phyloP scores from a whole-genome alignment of 2,329 filamentous ascomycete species.

The Balansia obtecta region DNA sequence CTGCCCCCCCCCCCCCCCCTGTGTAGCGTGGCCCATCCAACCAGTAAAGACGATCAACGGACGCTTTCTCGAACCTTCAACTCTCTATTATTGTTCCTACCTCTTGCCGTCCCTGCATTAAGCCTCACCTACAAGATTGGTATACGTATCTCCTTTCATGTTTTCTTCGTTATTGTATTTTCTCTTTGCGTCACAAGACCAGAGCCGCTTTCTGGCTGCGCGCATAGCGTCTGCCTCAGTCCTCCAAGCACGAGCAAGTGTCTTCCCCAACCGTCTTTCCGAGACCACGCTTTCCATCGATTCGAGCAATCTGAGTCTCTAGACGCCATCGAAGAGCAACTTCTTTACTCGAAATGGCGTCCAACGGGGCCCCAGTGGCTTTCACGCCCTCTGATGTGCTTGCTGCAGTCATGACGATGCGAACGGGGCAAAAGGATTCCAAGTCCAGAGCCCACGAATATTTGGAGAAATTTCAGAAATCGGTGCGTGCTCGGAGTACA shows the following conservation, averaged over 20 bases:
- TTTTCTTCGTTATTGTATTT: not conserved
- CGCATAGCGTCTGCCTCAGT: not conserved
- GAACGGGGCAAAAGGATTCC: conserved; percentile 65
- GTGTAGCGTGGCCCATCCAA: not conserved
- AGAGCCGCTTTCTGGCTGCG: not conserved
- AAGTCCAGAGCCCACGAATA: conserved; percentile 89
- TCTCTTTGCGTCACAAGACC: not conserved
- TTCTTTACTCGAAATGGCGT: conserved; percentile 43
- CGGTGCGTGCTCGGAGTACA: conserved; percentile 39
- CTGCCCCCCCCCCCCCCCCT: too few relatives aligned
- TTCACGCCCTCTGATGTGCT: conserved; percentile 69
- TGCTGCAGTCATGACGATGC: conserved; percentile 83
- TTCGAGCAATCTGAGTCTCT: not conserved
- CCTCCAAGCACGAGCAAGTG: not conserved
- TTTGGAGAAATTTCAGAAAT: conserved; percentile 94
- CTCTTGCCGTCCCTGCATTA: not conserved
- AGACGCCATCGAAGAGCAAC: not conserved
- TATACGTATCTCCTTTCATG: not conserved
- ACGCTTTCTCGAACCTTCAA: conserved; percentile 6
- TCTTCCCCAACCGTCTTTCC: not conserved
- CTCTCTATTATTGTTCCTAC: not conserved
- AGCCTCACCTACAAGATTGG: not conserved
- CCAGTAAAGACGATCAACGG: conserved; percentile 7
- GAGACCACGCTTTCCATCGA: not conserved
- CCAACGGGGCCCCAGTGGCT: conserved; percentile 51